Evolutionary conservation across 495 filamentous ascomycete species (phyloP).

Genomic region (Aspergillus funiculosus): DNA sequence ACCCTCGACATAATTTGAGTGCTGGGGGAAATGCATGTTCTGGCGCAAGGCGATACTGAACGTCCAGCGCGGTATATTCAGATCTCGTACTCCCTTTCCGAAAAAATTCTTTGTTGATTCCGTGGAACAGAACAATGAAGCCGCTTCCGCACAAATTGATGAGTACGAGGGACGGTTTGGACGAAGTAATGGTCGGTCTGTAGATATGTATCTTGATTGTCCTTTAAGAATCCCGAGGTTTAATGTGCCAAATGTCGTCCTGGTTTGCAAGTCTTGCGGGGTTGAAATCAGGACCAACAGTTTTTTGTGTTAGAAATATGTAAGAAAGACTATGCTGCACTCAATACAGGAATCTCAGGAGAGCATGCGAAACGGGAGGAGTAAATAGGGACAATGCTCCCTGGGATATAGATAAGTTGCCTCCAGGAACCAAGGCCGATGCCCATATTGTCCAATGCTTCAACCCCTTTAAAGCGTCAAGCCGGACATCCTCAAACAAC

Average conservation of each 20-base stretch:
- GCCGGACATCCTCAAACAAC: too few species aligned
- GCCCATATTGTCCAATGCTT: too few species aligned
- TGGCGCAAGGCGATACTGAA: slow-evolving; percentile 73
- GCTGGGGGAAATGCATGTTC: slow-evolving; percentile 73
- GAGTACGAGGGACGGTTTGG: slow-evolving; percentile 34
- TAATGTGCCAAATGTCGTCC: slow-evolving; percentile 34
- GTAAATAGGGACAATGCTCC: too few species aligned
- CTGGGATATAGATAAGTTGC: too few species aligned
- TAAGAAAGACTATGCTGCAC: slow-evolving; percentile 19
- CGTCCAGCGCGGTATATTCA: slow-evolving; percentile 41
- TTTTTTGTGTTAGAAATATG: slow-evolving; percentile 25
- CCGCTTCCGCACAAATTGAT: slow-evolving; percentile 45
- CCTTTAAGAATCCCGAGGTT: slow-evolving; percentile 37
- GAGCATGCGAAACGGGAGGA: not conserved
- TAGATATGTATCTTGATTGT: slow-evolving; percentile 46
- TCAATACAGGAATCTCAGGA: too few species aligned
- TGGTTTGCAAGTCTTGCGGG: slow-evolving; percentile 19
- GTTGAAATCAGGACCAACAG: slow-evolving; percentile 19
- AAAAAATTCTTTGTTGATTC: slow-evolving; percentile 40
- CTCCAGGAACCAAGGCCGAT: too few species aligned
- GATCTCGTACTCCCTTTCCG: slow-evolving; percentile 31
- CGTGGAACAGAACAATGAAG: slow-evolving; percentile 39
- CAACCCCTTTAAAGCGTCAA: too few species aligned
- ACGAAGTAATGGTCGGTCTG: slow-evolving; percentile 19
- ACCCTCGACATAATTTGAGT: slow-evolving; percentile 61